Percentiles rank a stretch among this genome's conserved stretches.
phyloP scores from a whole-genome alignment of 768 basidiomycete genomes.

The Mycena rebaudengoi region DNA sequence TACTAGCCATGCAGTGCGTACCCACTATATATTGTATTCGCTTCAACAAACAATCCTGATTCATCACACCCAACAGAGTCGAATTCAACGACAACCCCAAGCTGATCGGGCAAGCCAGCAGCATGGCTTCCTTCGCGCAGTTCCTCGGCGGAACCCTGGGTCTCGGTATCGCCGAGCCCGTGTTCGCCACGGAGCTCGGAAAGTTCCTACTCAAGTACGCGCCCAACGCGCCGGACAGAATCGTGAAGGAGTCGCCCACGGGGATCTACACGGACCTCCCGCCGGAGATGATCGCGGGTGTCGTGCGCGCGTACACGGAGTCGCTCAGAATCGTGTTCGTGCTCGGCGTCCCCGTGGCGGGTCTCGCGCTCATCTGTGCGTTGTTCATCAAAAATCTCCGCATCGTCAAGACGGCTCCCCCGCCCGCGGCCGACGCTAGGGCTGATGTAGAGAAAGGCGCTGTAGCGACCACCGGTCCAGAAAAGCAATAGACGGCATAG shows the following conservation, averaged over 20 bases:
- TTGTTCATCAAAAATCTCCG: constrained; percentile 3
- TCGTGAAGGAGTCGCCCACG: constrained; percentile 23
- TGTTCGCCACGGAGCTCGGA: constrained; percentile 18
- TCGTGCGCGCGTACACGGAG: constrained; percentile 16
- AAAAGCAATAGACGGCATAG: too few species aligned
- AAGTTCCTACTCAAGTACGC: constrained; percentile 20
- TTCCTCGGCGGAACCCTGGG: constrained; percentile 15
- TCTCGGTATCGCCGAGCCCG: constrained; percentile 19
- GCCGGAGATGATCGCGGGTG: constrained; percentile 22
- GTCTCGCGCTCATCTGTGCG: not conserved
- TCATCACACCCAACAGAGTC: constrained; percentile 14
- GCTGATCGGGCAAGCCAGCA: too few species aligned
- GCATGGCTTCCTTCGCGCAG: too few species aligned
- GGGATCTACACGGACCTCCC: constrained; percentile 19
- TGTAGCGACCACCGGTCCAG: too few species aligned
- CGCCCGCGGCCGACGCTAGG: not conserved
- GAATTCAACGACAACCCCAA: too few species aligned
- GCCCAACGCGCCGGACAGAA: constrained; percentile 16
- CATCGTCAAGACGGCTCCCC: not conserved
- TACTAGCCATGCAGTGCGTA: constrained; percentile 6
- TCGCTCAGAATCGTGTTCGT: constrained; percentile 17
- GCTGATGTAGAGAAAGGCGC: not conserved
- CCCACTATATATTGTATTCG: constrained; percentile 13
- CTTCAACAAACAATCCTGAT: constrained; percentile 19
- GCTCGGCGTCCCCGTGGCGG: constrained; percentile 19